Percentiles rank a stretch among this genome's conserved stretches.
These are phyloP conservation scores for Scheffersomyces spartinae DNA, from an alignment of 805 yeast species.

Conservation along the genomic window DNA sequence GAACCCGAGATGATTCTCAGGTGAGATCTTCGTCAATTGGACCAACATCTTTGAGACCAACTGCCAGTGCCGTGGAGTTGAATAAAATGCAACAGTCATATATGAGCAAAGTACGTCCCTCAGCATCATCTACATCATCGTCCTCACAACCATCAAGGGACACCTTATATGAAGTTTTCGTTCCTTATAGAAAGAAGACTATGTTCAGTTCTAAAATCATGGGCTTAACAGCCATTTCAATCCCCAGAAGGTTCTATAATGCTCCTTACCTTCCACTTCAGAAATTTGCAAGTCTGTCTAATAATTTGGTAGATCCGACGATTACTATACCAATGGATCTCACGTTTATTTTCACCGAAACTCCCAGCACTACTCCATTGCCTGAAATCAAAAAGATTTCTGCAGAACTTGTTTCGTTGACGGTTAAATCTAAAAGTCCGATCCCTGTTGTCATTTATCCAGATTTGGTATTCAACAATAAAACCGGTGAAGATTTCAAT, in stretches of 20 bases:
- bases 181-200: slow-evolving; percentile 18
- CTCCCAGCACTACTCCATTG: too few species aligned
- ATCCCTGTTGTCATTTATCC: slow-evolving; percentile 24
- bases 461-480: slow-evolving; percentile 24
- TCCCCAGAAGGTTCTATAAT: slow-evolving; percentile 18
- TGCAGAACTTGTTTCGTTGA: slow-evolving; percentile 19
- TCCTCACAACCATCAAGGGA: slow-evolving; percentile 3
- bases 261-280: slow-evolving; percentile 14
- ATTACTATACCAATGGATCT: slow-evolving; percentile 20
- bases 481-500: slow-evolving; percentile 20
- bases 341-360: slow-evolving; percentile 13
- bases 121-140: slow-evolving; percentile 2
- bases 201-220: slow-evolving; percentile 19
- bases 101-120: slow-evolving; percentile 7
- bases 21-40: neutral
- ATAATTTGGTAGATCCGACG: slow-evolving; percentile 5
- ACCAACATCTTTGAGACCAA: slow-evolving; percentile 6
- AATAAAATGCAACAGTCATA: slow-evolving; percentile 19
- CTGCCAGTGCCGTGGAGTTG: slow-evolving; percentile 13
- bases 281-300: slow-evolving; percentile 6
- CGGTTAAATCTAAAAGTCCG: slow-evolving; percentile 20
- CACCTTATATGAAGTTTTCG: slow-evolving; percentile 15
- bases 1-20: too few species aligned
- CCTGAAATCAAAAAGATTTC: slow-evolving; percentile 17
- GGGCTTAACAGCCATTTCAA: slow-evolving; percentile 21